These are phyloP conservation scores for Cutaneotrichosporon cutaneum DNA, from an alignment of 1,284 basidiomycete genomes.

Conservation along the genomic window DNA sequence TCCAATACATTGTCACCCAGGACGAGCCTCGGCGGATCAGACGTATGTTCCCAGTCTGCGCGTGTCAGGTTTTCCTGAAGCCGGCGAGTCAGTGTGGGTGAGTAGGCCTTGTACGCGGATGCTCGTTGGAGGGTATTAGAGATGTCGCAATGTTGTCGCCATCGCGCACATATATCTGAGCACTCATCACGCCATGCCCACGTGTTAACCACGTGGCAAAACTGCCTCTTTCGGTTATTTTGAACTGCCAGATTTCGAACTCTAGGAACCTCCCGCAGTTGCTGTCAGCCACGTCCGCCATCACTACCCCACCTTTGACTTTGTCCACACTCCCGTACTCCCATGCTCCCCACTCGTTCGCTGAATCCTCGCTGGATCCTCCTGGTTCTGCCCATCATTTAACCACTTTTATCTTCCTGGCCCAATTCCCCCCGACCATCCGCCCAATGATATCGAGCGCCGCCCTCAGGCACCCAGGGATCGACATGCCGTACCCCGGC, in stretches of 20 bases:
- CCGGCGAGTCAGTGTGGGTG: neutral
- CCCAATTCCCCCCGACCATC: neutral
- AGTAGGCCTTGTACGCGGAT: neutral
- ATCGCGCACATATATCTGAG: neutral
- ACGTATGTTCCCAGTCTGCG: neutral
- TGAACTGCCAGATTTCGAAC: neutral
- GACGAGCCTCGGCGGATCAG: neutral
- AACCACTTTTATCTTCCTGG: no score
- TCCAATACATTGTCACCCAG: neutral
- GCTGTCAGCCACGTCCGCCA: neutral
- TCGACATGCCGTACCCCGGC: neutral
- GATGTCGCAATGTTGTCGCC: constrained; percentile 10
- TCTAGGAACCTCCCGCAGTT: neutral
- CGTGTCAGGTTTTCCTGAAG: neutral
- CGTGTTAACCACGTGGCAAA: neutral
- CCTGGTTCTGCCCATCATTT: no score
- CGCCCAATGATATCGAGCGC: neutral
- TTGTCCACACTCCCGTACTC: neutral
- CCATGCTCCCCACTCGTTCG: neutral
- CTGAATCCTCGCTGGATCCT: no score
- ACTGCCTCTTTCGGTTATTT: constrained; percentile 1
- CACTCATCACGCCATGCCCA: constrained; percentile 8
- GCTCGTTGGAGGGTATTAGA: neutral
- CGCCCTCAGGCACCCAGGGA: neutral
- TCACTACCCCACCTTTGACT: neutral